Conservation (phyloP, 768 basidiomycete species). For the Lentinus brumalis region DNA sequence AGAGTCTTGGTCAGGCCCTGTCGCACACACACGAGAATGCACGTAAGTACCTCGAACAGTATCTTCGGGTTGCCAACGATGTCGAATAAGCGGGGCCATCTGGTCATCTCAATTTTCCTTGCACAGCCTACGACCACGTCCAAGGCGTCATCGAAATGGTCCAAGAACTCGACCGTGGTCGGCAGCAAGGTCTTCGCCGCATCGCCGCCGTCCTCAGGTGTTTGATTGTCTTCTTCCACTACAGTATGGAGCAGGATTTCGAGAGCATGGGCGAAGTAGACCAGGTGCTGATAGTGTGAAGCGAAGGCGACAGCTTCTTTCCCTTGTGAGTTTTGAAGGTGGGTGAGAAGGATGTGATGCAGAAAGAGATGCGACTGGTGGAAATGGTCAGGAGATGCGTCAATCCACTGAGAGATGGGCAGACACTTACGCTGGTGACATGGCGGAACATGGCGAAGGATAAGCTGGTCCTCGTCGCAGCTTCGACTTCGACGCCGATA, state of each 20-base stretch:
- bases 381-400: background rate
- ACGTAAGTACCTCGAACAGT: constrained; percentile 78
- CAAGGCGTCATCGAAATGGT: constrained; percentile 88
- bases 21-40: background rate
- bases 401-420: constrained; percentile 1
- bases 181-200: constrained; percentile 49
- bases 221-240: constrained; percentile 75
- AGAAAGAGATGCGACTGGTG: constrained; percentile 89
- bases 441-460: constrained; percentile 92
- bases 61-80: constrained; percentile 88
- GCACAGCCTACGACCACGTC: constrained; percentile 97
- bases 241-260: constrained; percentile 95
- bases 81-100: constrained; percentile 88
- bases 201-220: constrained; percentile 28
- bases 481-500: constrained; percentile 92
- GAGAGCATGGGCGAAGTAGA: constrained; percentile 91
- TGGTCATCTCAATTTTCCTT: constrained; percentile 90
- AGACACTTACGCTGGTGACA: constrained; percentile 73
- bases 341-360: constrained; percentile 85
- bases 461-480: constrained; percentile 68
- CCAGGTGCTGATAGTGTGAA: constrained; percentile 80
- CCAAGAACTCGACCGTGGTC: constrained; percentile 83
- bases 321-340: constrained; percentile 64
- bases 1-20: background rate
- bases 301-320: constrained; percentile 86